Evolutionary conservation across 202 grass and related monocot species (phyloP), one percentile per base, ranked within the genome.

Genomic region (Setaria viridis): DNA sequence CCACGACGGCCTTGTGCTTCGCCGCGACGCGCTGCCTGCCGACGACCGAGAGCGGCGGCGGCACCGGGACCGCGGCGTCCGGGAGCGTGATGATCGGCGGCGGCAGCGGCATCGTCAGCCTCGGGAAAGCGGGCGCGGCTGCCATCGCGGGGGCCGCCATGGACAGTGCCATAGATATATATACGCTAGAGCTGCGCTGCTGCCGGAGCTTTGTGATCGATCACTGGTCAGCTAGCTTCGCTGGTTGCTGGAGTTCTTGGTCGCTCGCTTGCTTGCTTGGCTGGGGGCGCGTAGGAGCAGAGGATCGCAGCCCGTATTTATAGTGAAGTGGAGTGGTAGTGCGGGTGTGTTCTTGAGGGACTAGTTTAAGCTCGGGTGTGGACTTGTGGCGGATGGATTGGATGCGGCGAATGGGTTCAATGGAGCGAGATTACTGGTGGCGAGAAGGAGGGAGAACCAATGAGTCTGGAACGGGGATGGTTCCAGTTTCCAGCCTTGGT

Each of bases 1-100:
- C 95, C 11, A 98, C 81, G 7, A 98, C 86, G 64, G 92, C 95
- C 91, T 95, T 98, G 46, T 88, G 78, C 72, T 76, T 89, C 16
- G 11, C 82, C 67, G 67, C 80, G 62, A 37, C 37, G 5, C 69
- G 79, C 60, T 13, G 60, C 86, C 88, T 53, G 13, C 65, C 20
- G 5, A 41, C 59, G 14, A 67, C 65, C 20, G 68, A 33, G 47
- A 33, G 76, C 17, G 50, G 50, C 74, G 80, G 73, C 11, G 69
- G 17, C 2, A 62, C 48, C 2, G 42, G 59, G 11, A 42, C 32
- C 20, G 32, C 50, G 59, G 51, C 34, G 43, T 87, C 89, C 29
- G 77, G 58, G 16, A 82, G 78, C 11, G 86, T 6, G 72, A 91
- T 81, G 66, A 91, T 84, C 64, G 19, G 12, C 4, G 77, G 65